Base-by-base conservation (phyloP, 495 filamentous ascomycete genomes). In the Hypomontagnella monticulosa region DNA sequence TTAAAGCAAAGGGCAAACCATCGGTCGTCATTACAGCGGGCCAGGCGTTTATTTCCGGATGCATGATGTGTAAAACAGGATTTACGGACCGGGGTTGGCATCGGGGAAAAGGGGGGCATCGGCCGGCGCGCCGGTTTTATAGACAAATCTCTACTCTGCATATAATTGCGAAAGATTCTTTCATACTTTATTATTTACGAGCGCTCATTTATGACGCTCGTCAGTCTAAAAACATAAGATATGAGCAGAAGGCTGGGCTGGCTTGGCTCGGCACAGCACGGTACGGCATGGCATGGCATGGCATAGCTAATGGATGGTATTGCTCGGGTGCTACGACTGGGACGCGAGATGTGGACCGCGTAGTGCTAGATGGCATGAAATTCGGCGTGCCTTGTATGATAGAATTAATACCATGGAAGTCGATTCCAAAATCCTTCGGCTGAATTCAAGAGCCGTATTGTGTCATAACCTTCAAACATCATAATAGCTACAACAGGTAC, bases 141-240 rank as follows among this genome's bases (percentile, higher is more conserved):
- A 73, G 69, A 73, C 55, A 55, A 74, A 69, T 68, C 73, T 72
- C 73, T 66, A 75, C 73, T 73, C 60, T 67, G 63, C 71, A 73
- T 73, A 73, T 57, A 70, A n/a, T 16, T 62, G 53, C 61, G 46
- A 67, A 67, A 67, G 57, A 70, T 3, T 61, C 54, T 59, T 63
- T 37, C 48, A 59, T 47, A 40, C 60, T 53, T n/a, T 32, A 43
- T 64, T 20, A 12, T 52, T 53, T 42, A 46, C 52, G 20, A 47
- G 41, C 60, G 53, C 38, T 5, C 37, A 55, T 36, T 14, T 42
- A 42, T 18, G 4, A 40, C 33, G 23, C 2, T 6, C 6, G 23
- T 2, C 6, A 6, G 23, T 27, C 23, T 27, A 27, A 6, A 27
- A 27, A 27, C 6, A 27, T 3, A 27, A 27, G 23, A 27, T 27